Percentiles rank a stretch among this genome's conserved stretches.
phyloP scores from a whole-genome alignment of 441 rosid genomes.

The Jatropha multifida region DNA sequence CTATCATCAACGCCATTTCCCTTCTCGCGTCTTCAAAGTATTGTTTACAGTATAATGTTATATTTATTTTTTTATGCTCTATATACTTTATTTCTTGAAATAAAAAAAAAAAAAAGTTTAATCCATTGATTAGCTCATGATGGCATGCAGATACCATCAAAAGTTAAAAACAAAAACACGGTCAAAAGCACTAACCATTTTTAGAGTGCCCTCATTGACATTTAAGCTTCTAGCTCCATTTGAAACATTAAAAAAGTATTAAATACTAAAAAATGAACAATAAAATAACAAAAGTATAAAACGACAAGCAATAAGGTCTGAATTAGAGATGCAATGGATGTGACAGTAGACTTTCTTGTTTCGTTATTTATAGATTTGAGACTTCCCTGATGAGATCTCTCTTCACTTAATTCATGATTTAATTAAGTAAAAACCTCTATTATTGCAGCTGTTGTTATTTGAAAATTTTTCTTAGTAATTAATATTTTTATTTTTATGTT shows the following conservation, averaged over 20 bases:
- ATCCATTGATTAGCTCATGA: too few species aligned
- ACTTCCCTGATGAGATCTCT: not conserved
- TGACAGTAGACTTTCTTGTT: conserved; percentile 36
- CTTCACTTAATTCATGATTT: not conserved
- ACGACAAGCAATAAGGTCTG: conserved; percentile 33
- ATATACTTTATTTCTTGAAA: too few species aligned
- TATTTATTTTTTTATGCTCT: too few species aligned
- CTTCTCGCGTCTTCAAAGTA: too few species aligned
- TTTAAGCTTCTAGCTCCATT: conserved; percentile 24
- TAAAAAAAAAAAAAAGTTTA: too few species aligned
- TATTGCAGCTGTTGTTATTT: conserved; percentile 7
- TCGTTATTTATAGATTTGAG: not conserved
- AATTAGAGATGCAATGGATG: conserved; percentile 41
- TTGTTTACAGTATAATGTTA: too few species aligned
- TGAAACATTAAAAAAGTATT: not conserved
- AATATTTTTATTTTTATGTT: not conserved
- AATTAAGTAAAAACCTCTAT: conserved; percentile 11
- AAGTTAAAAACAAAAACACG: not conserved
- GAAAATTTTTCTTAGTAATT: not conserved
- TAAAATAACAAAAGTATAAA: conserved; percentile 20
- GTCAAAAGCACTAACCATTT: not conserved
- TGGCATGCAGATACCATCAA: too few species aligned
- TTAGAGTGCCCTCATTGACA: conserved; percentile 36
- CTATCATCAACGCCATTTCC: conserved; percentile 33
- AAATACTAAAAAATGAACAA: not conserved